Base-by-base conservation (phyloP, 306 rosid genomes). In the Lupinus albus region DNA sequence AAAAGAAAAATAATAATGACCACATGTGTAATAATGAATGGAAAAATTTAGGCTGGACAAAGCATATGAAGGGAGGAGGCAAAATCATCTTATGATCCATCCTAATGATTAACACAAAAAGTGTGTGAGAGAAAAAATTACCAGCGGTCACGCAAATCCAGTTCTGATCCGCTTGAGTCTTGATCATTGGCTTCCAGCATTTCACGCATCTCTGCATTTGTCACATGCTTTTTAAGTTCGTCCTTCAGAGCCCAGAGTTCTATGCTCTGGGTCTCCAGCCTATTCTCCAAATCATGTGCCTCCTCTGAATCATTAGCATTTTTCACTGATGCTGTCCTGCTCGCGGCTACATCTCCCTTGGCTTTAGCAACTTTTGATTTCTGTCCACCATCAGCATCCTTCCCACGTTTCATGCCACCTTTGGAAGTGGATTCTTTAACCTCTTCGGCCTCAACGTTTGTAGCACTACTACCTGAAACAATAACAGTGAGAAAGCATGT, bases 61-160 rank as follows among this genome's bases (percentile, higher is more conserved):
- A 17, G 49, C 41, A 68, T 8, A 39, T 17, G 47, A 8, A 12
- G 51, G 67, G 25, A 52, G 62, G 18, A 49, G 12, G 13, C 53
- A 58, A 54, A 48, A 55, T 41, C 15, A 46, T 52, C 39, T 60
- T 52, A n/a, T n/a, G n/a, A n/a, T n/a, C n/a, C n/a, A n/a, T n/a
- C n/a, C n/a, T n/a, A 52, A 35, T 25, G 32, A 66, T 60, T 48
- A 48, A 41, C 16, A 41, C 9, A 54, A 41, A 71, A 46, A 49
- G 25, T 18, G 45, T 21, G 36, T 4, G 49, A 55, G 8, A 39
- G n/a, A 53, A 8, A 16, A 72, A 66, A 64, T 49, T 90, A 93
- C 99, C 97, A 90, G 80, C 81, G 97, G 44, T 93, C 97, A 13
- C 94, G 97, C 81, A 93, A 82, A 82, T 90, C 96, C 76, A 90